Percentiles rank a stretch among this genome's conserved stretches.
phyloP scores from a whole-genome alignment of 2,329 filamentous ascomycete species.

The Ophiocordyceps polyrhachis-furcata region DNA sequence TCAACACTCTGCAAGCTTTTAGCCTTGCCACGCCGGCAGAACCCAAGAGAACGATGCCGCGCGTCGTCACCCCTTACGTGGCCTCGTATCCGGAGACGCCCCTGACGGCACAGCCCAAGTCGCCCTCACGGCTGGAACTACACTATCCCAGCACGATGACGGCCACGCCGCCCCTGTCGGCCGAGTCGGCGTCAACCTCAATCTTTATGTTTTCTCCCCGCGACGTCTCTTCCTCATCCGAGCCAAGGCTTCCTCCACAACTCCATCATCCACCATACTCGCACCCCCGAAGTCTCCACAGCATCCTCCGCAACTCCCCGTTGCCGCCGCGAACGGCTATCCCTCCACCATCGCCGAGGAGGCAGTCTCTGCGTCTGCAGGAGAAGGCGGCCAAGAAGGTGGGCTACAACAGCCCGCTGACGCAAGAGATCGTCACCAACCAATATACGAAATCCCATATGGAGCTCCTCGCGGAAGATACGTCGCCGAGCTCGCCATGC shows the following conservation, averaged over 20 bases:
- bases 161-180: constrained; percentile 38
- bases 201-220: constrained; percentile 27
- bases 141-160: constrained; percentile 37
- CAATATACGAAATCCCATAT: constrained; percentile 44
- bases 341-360: constrained; percentile 32
- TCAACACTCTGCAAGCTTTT: constrained; percentile 21
- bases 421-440: constrained; percentile 44
- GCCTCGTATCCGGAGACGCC: constrained; percentile 34
- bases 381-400: constrained; percentile 37
- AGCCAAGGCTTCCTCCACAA: too few relatives aligned
- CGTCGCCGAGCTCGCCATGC: constrained; percentile 25
- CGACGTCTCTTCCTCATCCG: constrained; percentile 8
- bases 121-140: constrained; percentile 26
- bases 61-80: constrained; percentile 24
- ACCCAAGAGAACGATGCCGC: constrained; percentile 13
- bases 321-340: constrained; percentile 32
- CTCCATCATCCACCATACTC: constrained; percentile 27
- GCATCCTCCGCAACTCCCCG: constrained; percentile 48
- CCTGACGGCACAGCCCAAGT: constrained; percentile 29
- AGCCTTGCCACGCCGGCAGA: constrained; percentile 12
- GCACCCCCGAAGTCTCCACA: constrained; percentile 38
- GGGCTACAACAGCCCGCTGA: constrained; percentile 42
- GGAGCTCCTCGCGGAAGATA: constrained; percentile 40
- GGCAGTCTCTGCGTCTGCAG: constrained; percentile 33
- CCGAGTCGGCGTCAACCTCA: constrained; percentile 26